Evolutionary conservation across 768 basidiomycete species (phyloP).

Genomic region (Infundibulicybe gibba): DNA sequence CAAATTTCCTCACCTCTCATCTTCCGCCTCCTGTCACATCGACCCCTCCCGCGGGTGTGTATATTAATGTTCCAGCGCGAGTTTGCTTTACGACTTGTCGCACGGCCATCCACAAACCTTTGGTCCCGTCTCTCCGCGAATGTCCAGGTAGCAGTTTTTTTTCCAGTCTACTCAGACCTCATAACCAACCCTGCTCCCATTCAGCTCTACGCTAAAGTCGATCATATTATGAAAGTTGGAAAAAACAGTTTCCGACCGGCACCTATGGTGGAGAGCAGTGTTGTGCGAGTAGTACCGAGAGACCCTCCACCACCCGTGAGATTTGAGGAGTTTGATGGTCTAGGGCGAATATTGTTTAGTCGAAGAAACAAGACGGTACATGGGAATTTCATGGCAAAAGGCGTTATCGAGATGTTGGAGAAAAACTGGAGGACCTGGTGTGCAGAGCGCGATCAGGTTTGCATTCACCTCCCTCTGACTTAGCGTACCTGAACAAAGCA

Average conservation of each 20-base stretch:
- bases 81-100: slow-evolving; percentile 90
- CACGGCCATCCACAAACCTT: slow-evolving; percentile 74
- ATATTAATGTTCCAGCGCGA: slow-evolving; percentile 99
- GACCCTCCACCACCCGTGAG: slow-evolving; percentile 95
- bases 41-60: slow-evolving; percentile 88
- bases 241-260: slow-evolving; percentile 96
- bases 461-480: neutral
- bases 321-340: slow-evolving; percentile 97
- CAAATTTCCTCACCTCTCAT: slow-evolving; percentile 98
- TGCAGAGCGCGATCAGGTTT: slow-evolving; percentile 64
- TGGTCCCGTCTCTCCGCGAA: slow-evolving; percentile 97
- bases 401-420: slow-evolving; percentile 92
- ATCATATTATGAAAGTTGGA: slow-evolving; percentile 95
- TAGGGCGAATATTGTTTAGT: slow-evolving; percentile 87
- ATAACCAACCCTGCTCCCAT: neutral
- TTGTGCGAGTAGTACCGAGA: slow-evolving; percentile 85
- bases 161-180: too few relatives aligned
- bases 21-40: slow-evolving; percentile 94
- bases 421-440: slow-evolving; percentile 93
- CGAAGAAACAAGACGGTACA: slow-evolving; percentile 88
- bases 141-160: slow-evolving; percentile 57
- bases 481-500: neutral
- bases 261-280: slow-evolving; percentile 90
- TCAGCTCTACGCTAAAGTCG: slow-evolving; percentile 90
- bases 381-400: slow-evolving; percentile 90